Base-by-base conservation (phyloP, 192 early-diverging fungal genomes). In the Pilaira anomala region DNA sequence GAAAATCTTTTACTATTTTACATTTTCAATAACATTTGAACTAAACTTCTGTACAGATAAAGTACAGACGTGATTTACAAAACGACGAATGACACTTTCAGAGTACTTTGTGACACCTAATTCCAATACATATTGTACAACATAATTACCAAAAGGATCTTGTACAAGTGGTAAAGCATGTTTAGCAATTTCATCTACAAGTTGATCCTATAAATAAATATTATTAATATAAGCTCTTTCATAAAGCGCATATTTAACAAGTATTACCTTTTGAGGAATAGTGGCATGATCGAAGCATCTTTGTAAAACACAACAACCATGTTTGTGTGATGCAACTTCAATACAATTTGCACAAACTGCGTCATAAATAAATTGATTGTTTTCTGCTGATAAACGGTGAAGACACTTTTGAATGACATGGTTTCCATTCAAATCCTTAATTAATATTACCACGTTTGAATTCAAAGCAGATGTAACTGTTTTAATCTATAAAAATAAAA, bases 341-440 rank as follows among this genome's bases (percentile, higher is more conserved):
- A 84, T 65, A 67, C 91, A 93, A 69, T 89, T 77, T 16, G 67
- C 69, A 28, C 88, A 84, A 14, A 95, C 91, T 9, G 89, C 85
- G 60, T 92, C 85, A 64, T 88, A 93, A 52, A 93, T 91, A 49
- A 95, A 95, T 83, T 93, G 89, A 77, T 92, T 92, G 66, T 92
- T 78, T 60, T 87, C 83, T 16, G 82, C 71, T 9, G 83, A 79
- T 40, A 95, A 78, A 24, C 86, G 78, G 62, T 83, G 80, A 40
- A 95, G 79, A 64, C 93, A 95, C 79, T 95, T 95, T 78, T 95
- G 93, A 58, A 95, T 88, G 19, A 93, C 91, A 62, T 95, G 93
- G 71, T 95, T 95, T 58, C 93, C 93, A 58, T 95, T 95, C 19
- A 95, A 77, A 59, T 95, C 93, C 68, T 92, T 90, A 60, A 95